Evolutionary conservation across 2,329 filamentous ascomycete species (phyloP).

Genomic region (Cercospora beticola): DNA sequence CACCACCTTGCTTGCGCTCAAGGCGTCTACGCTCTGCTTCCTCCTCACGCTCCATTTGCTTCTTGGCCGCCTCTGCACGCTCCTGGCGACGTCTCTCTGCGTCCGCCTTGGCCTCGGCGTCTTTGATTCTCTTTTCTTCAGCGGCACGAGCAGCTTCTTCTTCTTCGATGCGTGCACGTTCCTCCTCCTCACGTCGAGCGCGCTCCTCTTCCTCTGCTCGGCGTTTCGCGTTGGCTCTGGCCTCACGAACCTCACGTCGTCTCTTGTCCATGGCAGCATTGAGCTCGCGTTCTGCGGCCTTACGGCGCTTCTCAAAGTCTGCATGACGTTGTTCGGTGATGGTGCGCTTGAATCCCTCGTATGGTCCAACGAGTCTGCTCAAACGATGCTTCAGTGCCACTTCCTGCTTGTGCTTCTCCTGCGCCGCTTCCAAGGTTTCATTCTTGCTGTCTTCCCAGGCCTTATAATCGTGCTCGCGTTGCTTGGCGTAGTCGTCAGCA

Average conservation of each 20-base stretch:
- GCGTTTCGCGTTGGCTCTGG: constrained; percentile 75
- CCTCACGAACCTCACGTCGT: constrained; percentile 84
- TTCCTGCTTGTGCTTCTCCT: constrained; percentile 87
- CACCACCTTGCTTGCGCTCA: constrained; percentile 56
- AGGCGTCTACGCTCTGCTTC: constrained; percentile 75
- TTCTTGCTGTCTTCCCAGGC: constrained; percentile 77
- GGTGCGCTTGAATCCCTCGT: constrained; percentile 78
- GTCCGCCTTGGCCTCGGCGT: constrained; percentile 61
- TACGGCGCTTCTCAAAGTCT: constrained; percentile 92
- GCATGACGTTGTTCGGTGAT: constrained; percentile 86
- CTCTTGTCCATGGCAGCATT: constrained; percentile 87
- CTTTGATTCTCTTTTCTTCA: constrained; percentile 65
- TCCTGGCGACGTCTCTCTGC: constrained; percentile 66
- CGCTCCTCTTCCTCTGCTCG: constrained; percentile 84
- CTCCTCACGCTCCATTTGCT: constrained; percentile 64
- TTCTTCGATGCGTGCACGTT: constrained; percentile 75
- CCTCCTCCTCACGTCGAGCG: constrained; percentile 76
- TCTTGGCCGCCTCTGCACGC: constrained; percentile 37
- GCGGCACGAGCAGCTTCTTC: constrained; percentile 79
- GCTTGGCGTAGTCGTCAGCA: constrained; percentile 76
- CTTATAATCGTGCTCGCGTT: constrained; percentile 73
- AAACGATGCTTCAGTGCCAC: constrained; percentile 93
- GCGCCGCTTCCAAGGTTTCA: constrained; percentile 74
- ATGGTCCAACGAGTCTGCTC: constrained; percentile 76
- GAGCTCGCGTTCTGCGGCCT: constrained; percentile 86